phyloP scores from a whole-genome alignment of 345 rosid genomes.

The Eucalyptus cloeziana region DNA sequence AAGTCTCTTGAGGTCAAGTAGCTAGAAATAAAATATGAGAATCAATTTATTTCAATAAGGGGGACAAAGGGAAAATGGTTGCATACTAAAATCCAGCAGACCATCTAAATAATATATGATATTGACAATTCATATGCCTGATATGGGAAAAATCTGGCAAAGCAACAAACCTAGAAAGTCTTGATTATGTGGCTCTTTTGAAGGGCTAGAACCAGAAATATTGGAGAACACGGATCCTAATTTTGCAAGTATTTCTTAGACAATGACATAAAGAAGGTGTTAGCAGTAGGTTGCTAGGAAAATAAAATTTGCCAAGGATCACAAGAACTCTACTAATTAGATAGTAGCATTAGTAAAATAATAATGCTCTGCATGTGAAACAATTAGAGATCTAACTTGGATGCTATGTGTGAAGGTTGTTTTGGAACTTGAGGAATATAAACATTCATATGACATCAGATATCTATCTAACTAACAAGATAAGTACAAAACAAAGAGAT shows the following conservation, averaged over 20 bases:
- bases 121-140: not conserved
- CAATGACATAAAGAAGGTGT: not conserved
- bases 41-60: not conserved
- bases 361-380: not conserved
- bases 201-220: slow-evolving; percentile 24
- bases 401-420: not conserved
- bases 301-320: not conserved
- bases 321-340: not conserved
- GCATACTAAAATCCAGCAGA: not conserved
- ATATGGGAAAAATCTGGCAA: not conserved
- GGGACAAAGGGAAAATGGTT: not conserved
- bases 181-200: slow-evolving; percentile 27
- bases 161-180: slow-evolving; percentile 37
- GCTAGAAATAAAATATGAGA: not conserved
- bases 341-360: not conserved
- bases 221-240: slow-evolving; percentile 24
- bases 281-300: not conserved
- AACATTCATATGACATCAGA: not conserved
- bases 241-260: slow-evolving; percentile 14
- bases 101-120: not conserved
- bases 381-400: not conserved
- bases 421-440: not conserved
- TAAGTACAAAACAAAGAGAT: not conserved
- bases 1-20: not conserved
- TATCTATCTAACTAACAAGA: not conserved